Base-by-base conservation (phyloP, 2,329 filamentous ascomycete genomes). In the Rhinocladiella mackenziei region DNA sequence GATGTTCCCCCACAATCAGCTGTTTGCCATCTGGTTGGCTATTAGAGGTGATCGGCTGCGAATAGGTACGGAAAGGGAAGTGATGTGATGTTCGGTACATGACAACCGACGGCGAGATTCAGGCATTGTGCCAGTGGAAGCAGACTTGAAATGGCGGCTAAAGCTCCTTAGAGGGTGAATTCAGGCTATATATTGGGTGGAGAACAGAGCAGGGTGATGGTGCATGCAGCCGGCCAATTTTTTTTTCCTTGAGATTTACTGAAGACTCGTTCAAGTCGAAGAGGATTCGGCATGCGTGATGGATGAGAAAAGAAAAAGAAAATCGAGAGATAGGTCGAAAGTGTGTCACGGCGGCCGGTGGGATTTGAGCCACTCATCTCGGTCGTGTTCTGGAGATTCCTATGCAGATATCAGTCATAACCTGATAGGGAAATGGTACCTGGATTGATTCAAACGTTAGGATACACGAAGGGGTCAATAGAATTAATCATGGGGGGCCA, bases 71-170 rank as follows among this genome's bases (percentile, higher is more conserved):
- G 33, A 40, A 20, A 44, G 25, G 40, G 17, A 43, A 40, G 31
- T 19, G 40, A 44, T 36, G 22, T 40, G 34, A 17, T 43, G n/a
- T n/a, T 49, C 46, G 46, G 36, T 44, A 14, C 20, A 26, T 36
- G 17, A 22, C 13, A 32, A 17, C 42, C 46, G 46, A 45, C 31
- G 28, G 7, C 17, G 17, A 40, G 11, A 28, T 30, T 36, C 40
- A 48, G 38, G 41, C 39, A 20, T 32, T 37, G 32, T 32, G 20
- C 46, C 36, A 28, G 26, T 15, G 29, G 26, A 23, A 23, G 39
- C 37, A 28, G 8, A 36, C 30, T 26, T 45, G 25, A 38, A 38
- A 28, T 11, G 30, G 45, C 41, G 46, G 46, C 36, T 49, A 49
- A 49, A 49, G 41, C 41, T 37, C 41, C 28, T 33, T 26, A 23